Evolutionary conservation across 306 rosid species (phyloP).

Genomic region (Trichosanthes truncata): DNA sequence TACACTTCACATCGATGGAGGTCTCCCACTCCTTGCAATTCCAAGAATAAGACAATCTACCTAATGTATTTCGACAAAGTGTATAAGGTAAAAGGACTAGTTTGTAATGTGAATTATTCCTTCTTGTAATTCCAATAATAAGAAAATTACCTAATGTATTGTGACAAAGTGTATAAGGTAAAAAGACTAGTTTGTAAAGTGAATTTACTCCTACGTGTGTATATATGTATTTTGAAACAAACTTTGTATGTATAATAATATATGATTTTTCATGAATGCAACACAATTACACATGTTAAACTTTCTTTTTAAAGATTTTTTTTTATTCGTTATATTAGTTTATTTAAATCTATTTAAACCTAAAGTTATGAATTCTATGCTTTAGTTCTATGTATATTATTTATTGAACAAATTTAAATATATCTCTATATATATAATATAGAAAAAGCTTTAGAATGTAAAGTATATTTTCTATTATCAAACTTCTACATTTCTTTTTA

Average conservation of each 20-base stretch:
- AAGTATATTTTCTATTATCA: too few species aligned
- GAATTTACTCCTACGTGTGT: not conserved
- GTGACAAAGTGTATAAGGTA: not conserved
- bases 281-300: not conserved
- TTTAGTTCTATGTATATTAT: not conserved
- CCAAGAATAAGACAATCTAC: conserved; percentile 16
- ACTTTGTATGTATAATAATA: too few species aligned
- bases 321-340: not conserved
- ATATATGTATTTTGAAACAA: not conserved
- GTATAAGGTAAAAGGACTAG: not conserved
- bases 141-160: not conserved
- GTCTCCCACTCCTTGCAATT: conserved; percentile 45
- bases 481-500: too few species aligned
- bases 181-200: not conserved
- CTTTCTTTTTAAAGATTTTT: not conserved
- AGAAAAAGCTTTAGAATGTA: too few species aligned
- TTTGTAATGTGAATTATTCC: not conserved
- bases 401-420: not conserved
- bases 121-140: not conserved
- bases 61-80: not conserved
- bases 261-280: not conserved
- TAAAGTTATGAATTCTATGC: not conserved
- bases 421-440: too few species aligned
- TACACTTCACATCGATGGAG: conserved; percentile 70
- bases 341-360: not conserved